Conservation (phyloP, 805 yeast species). For the Hanseniaspora occidentalis region DNA sequence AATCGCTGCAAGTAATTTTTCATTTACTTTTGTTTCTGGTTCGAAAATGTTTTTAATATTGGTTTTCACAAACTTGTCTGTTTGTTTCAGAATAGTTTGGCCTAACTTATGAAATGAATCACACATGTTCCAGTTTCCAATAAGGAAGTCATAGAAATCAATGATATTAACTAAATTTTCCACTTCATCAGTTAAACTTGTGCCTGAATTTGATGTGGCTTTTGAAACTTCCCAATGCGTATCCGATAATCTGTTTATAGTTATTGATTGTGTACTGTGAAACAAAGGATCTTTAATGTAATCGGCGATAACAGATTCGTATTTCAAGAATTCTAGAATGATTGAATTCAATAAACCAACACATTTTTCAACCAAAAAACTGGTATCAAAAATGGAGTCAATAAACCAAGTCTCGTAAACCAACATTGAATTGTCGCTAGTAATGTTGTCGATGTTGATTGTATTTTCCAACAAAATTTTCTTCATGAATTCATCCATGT, state of each 20-base stretch:
- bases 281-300: not conserved
- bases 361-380: not conserved
- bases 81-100: slow-evolving; percentile 12
- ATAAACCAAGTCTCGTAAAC: not conserved
- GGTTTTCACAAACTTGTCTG: slow-evolving; percentile 14
- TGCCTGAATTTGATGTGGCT: not conserved
- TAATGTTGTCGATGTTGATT: not conserved
- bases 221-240: not conserved
- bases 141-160: not conserved
- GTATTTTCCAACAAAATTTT: not conserved
- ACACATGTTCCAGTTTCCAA: not conserved
- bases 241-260: not conserved
- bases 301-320: not conserved
- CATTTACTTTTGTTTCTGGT: slow-evolving; percentile 1
- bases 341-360: not conserved
- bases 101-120: slow-evolving; percentile 10
- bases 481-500: not conserved
- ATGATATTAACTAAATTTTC: not conserved
- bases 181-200: not conserved
- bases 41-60: slow-evolving; percentile 13
- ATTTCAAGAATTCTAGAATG: not conserved
- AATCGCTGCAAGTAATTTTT: slow-evolving; percentile 4
- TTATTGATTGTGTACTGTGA: not conserved
- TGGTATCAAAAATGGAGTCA: not conserved
- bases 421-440: not conserved